Percentiles rank a stretch among this genome's conserved stretches.
phyloP scores from a whole-genome alignment of 352 stramenopile genomes.

The Phytophthora cactorum region DNA sequence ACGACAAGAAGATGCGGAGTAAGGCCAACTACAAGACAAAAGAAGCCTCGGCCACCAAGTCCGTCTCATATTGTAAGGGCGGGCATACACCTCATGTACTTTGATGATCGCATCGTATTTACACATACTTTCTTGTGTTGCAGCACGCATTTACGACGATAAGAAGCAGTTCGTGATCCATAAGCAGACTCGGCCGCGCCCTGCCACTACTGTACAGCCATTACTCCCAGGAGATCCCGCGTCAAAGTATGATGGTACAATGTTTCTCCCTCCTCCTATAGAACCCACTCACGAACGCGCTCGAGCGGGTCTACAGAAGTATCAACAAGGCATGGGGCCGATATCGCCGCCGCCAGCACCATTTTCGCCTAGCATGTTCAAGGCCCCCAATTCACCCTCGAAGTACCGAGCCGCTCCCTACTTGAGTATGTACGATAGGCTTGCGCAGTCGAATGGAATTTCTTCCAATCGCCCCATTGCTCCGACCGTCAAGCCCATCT shows the following conservation, averaged over 20 bases:
- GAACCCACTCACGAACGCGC: slow-evolving; percentile 45
- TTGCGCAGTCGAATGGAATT: slow-evolving; percentile 58
- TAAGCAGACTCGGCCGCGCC: slow-evolving; percentile 48
- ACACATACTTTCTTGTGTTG: background rate
- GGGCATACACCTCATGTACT: slow-evolving; percentile 4
- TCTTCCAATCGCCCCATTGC: slow-evolving; percentile 35
- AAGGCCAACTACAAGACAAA: slow-evolving; percentile 48
- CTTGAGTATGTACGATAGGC: slow-evolving; percentile 72
- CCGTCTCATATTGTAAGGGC: slow-evolving; percentile 75
- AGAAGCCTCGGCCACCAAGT: slow-evolving; percentile 49
- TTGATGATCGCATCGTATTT: background rate
- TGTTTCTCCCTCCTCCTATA: slow-evolving; percentile 60
- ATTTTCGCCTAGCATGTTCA: slow-evolving; percentile 17
- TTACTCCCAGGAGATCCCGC: slow-evolving; percentile 45
- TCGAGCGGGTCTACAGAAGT: slow-evolving; percentile 28
- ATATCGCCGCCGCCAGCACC: slow-evolving; percentile 16
- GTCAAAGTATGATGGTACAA: slow-evolving; percentile 58
- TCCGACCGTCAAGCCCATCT: slow-evolving; percentile 48
- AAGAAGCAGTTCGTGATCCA: slow-evolving; percentile 81
- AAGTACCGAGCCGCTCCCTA: slow-evolving; percentile 42
- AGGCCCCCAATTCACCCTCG: slow-evolving; percentile 17
- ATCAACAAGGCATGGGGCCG: slow-evolving; percentile 7
- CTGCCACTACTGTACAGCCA: slow-evolving; percentile 44
- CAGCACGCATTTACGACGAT: slow-evolving; percentile 80
- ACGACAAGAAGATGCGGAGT: slow-evolving; percentile 78